These are phyloP conservation scores for Adiantum capillusveneris DNA, from an alignment of 75 land plant genomes.

Conservation along the genomic window DNA sequence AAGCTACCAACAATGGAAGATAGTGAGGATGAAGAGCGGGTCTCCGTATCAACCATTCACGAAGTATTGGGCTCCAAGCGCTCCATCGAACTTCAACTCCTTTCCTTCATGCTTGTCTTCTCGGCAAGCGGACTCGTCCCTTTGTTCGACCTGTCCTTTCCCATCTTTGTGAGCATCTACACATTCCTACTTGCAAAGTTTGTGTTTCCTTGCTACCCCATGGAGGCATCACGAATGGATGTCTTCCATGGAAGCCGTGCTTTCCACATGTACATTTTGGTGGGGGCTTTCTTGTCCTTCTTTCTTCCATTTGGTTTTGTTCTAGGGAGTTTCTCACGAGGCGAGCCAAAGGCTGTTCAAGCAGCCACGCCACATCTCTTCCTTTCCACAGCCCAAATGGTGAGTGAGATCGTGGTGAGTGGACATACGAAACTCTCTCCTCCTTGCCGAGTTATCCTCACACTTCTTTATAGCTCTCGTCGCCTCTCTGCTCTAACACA, in stretches of 20 bases:
- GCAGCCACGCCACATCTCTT: constrained; percentile 77
- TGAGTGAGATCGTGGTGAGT: constrained; percentile 47
- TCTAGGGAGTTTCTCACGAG: constrained; percentile 44
- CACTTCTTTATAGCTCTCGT: constrained; percentile 58
- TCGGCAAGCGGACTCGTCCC: neutral
- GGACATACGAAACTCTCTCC: constrained; percentile 30
- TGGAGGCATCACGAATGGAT: constrained; percentile 2
- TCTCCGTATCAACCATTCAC: neutral
- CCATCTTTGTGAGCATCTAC: constrained; percentile 26
- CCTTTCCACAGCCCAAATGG: constrained; percentile 52
- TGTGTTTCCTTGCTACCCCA: constrained; percentile 40
- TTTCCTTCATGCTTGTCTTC: neutral
- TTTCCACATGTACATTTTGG: constrained; percentile 21
- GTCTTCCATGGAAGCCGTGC: constrained; percentile 22
- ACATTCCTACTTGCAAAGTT: constrained; percentile 35
- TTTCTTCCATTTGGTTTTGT: constrained; percentile 55
- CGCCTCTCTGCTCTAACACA: constrained; percentile 51
- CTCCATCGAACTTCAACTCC: neutral
- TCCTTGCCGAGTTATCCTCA: constrained; percentile 60
- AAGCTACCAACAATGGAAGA: too few relatives aligned
- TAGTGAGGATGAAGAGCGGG: neutral
- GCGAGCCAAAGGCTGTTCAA: constrained; percentile 41
- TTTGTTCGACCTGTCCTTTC: neutral
- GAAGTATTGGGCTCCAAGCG: neutral
- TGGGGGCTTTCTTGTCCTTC: constrained; percentile 49